Base-by-base conservation (phyloP, 1,284 basidiomycete genomes). In the Malassezia dermatis region DNA sequence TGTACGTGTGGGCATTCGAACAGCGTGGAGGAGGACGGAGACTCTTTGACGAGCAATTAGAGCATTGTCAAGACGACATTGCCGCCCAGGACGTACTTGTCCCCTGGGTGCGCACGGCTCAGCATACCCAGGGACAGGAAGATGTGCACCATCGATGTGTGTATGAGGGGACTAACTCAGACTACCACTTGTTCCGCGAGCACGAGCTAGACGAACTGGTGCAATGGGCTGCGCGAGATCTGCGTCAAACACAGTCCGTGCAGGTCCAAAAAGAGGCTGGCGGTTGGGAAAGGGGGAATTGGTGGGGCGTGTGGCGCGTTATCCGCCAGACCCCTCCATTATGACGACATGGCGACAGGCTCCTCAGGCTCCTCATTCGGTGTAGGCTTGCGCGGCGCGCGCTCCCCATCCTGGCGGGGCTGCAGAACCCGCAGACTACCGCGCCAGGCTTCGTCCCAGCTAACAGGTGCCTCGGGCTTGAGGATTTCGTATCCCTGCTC, bases 1-100 rank as follows among this genome's bases (percentile, higher is more conserved):
- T 98, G 66, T 95, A 94, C 67, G 94, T 96, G n/a, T 99, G 94
- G 94, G 91, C 93, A 1, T 82, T 87, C 51, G 90, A 95, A 70
- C 94, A 99, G 77, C 89, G 93, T 34, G 65, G 66, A 24, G 58
- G 67, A 40, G 63, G 62, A 27, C 61, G 69, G 30, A 53, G 70
- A 10, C 59, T 66, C 12, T 71, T 73, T 47, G 62, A 71, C 32
- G 48, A 42, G 2, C 40, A 44, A 19, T 23, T 42, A 4, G 37
- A 48, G 13, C 23, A 34, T 23, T 10, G 26, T 5, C 23, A 32
- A 8, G 37, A 27, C 26, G 35, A 48, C 8, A 24, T 13, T n/a
- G 13, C 17, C 19, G 50, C 55, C 8, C 67, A 70, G 43, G 71
- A 74, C 32, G 60, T 74, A 11, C 56, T 74, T 3, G 71, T 74